A percentile compares a stretch with the other conserved stretches of the same genome.
Conservation (phyloP, 768 basidiomycete species). For the Tulasnella calospora region DNA sequence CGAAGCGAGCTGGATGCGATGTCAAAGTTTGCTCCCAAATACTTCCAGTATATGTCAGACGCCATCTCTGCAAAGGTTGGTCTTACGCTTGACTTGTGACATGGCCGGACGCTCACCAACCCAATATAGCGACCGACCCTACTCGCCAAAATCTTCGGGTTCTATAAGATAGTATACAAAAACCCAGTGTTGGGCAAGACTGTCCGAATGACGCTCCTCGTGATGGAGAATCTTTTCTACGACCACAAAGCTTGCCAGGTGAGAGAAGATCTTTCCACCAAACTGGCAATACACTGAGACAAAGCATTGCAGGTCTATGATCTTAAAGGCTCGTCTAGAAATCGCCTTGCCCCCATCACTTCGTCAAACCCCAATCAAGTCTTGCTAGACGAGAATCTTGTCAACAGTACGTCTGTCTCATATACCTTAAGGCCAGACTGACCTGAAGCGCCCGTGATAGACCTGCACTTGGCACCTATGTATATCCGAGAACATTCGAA, state of each 20-base stretch:
- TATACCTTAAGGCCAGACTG: background rate
- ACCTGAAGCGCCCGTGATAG: slow-evolving; percentile 40
- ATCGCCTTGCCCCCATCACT: slow-evolving; percentile 86
- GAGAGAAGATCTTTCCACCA: background rate
- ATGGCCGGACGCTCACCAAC: slow-evolving; percentile 27
- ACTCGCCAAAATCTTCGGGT: slow-evolving; percentile 93
- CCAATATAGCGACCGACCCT: slow-evolving; percentile 75
- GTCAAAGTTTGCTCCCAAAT: slow-evolving; percentile 94
- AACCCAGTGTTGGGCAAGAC: slow-evolving; percentile 65
- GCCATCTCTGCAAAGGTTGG: slow-evolving; percentile 78
- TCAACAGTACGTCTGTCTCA: slow-evolving; percentile 62
- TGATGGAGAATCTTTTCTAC: slow-evolving; percentile 98
- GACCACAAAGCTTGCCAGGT: slow-evolving; percentile 87
- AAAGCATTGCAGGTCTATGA: slow-evolving; percentile 75
- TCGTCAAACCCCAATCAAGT: slow-evolving; percentile 83
- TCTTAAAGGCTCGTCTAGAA: slow-evolving; percentile 91
- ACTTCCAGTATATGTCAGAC: slow-evolving; percentile 98
- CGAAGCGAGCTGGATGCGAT: slow-evolving; percentile 86
- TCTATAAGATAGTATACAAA: slow-evolving; percentile 88
- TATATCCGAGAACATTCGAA: slow-evolving; percentile 97
- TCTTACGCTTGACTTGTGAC: slow-evolving; percentile 15
- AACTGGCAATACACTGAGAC: background rate
- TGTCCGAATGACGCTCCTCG: slow-evolving; percentile 89
- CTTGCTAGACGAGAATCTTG: slow-evolving; percentile 91
- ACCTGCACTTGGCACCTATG: slow-evolving; percentile 79